phyloP scores from a whole-genome alignment of 1,284 basidiomycete species.

The Mycena citricolor region DNA sequence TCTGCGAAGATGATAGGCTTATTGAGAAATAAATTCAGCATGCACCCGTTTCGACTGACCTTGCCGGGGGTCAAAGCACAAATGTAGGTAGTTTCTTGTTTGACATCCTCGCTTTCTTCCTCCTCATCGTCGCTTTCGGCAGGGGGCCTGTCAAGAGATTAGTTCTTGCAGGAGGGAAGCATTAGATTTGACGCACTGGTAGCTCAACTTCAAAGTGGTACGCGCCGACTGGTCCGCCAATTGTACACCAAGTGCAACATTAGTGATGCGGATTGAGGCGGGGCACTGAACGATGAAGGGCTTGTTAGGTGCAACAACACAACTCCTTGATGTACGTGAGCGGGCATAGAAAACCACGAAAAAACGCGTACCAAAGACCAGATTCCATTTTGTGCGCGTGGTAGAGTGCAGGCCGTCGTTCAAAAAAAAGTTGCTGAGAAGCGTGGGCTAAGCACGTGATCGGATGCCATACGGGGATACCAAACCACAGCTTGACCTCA shows the following conservation, averaged over 20 bases:
- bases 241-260: conserved; percentile 78
- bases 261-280: conserved; percentile 80
- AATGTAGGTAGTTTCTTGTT: conserved; percentile 51
- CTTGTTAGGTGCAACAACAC: conserved; percentile 61
- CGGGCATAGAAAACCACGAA: background rate
- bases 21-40: conserved; percentile 6
- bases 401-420: conserved; percentile 13
- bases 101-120: conserved; percentile 25
- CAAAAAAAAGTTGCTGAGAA: conserved; percentile 27
- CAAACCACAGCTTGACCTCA: background rate
- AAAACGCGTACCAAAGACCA: conserved; percentile 54
- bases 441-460: background rate
- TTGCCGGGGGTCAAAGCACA: conserved; percentile 74
- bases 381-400: conserved; percentile 55
- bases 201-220: conserved; percentile 80
- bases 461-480: background rate
- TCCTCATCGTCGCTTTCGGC: conserved; percentile 47
- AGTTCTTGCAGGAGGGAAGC: conserved; percentile 22
- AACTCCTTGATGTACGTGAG: conserved; percentile 48
- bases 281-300: conserved; percentile 61
- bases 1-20: conserved; percentile 39
- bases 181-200: conserved; percentile 45
- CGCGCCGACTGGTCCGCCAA: conserved; percentile 65
- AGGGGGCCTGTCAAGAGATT: conserved; percentile 1
- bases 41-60: conserved; percentile 39